Percentiles rank a stretch among this genome's conserved stretches.
Evolutionary conservation across 106 monocot genomes (phyloP).

Genomic region (Dendrobium catenatum): DNA sequence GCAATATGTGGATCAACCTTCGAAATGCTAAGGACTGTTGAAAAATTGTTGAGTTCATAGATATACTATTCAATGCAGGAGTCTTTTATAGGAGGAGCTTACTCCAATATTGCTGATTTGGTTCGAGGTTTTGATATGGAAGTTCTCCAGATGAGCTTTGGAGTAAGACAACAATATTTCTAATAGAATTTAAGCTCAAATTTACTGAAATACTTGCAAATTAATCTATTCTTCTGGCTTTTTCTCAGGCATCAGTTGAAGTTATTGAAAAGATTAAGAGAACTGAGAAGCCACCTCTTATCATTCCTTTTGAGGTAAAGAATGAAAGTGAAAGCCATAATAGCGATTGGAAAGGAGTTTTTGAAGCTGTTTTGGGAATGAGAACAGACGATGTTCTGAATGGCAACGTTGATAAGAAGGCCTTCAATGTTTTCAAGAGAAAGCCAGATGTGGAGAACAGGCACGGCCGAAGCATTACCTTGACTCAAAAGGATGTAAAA

Average conservation of each 20-base stretch:
- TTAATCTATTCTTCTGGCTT: neutral
- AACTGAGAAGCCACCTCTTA: slow-evolving; percentile 38
- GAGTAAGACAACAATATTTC: slow-evolving; percentile 22
- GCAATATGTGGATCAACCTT: no score
- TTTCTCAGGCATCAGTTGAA: slow-evolving; percentile 44
- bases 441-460: slow-evolving; percentile 74
- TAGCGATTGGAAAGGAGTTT: slow-evolving; percentile 26
- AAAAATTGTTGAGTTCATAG: no score
- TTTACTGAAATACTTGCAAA: neutral
- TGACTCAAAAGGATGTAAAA: slow-evolving; percentile 39
- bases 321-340: slow-evolving; percentile 10
- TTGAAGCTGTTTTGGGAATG: slow-evolving; percentile 40
- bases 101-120: slow-evolving; percentile 59
- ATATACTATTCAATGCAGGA: slow-evolving; percentile 16
- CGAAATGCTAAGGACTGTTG: no score
- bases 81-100: slow-evolving; percentile 24
- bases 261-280: slow-evolving; percentile 35
- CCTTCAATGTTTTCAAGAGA: slow-evolving; percentile 40
- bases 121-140: slow-evolving; percentile 58
- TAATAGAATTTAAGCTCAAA: neutral
- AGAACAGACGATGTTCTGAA: slow-evolving; percentile 5
- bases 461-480: slow-evolving; percentile 61
- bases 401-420: slow-evolving; percentile 27
- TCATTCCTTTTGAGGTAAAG: slow-evolving; percentile 30
- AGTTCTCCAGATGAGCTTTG: slow-evolving; percentile 62